Conservation (phyloP, 768 basidiomycete genomes). For the Suillus americanus region DNA sequence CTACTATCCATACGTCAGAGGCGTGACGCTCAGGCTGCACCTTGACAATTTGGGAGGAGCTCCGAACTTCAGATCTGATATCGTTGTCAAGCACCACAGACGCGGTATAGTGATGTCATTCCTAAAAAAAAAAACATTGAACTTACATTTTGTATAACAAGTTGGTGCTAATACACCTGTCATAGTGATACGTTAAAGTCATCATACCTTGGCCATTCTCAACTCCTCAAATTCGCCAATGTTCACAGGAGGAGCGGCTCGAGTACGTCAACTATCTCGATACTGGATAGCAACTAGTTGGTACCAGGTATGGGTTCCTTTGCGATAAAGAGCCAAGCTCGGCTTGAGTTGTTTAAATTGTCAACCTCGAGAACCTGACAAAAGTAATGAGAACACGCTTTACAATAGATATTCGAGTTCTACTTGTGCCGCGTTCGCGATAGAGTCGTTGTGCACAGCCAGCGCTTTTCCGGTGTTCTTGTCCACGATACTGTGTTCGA, state of each 20-base stretch:
- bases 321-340: conserved; percentile 11
- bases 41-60: too few species aligned
- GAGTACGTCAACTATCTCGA: too few species aligned
- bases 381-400: background rate
- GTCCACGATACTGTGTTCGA: conserved; percentile 7
- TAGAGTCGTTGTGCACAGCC: background rate
- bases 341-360: background rate
- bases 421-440: conserved; percentile 3
- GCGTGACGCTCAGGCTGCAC: too few species aligned
- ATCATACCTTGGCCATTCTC: too few species aligned
- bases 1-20: too few species aligned
- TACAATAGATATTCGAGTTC: background rate
- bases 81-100: too few species aligned
- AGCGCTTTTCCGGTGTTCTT: conserved; percentile 1
- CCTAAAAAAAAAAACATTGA: too few species aligned
- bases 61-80: too few species aligned
- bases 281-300: background rate
- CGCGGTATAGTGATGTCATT: too few species aligned
- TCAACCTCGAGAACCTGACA: background rate
- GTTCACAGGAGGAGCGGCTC: background rate
- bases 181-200: too few species aligned
- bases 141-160: too few species aligned
- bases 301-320: conserved; percentile 3
- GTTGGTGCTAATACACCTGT: too few species aligned
- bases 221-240: background rate